Conservation (phyloP, 495 filamentous ascomycete species). For the Xylaria castorea region DNA sequence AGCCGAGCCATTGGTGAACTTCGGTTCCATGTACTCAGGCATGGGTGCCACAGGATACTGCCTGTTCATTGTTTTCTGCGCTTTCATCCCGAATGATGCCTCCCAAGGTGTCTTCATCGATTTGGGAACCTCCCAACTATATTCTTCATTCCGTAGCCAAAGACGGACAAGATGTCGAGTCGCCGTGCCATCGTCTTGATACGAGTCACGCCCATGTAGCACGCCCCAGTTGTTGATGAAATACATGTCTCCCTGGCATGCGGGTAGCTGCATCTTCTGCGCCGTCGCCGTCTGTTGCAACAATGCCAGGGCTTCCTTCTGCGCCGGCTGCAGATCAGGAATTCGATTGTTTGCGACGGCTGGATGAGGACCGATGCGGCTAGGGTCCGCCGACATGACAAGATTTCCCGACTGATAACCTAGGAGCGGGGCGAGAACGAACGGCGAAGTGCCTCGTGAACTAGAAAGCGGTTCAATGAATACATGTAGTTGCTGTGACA, state of each 20-base stretch:
- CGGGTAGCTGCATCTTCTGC: constrained; percentile 50
- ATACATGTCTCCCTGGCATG: constrained; percentile 64
- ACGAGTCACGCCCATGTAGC: constrained; percentile 63
- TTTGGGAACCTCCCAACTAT: constrained; percentile 50
- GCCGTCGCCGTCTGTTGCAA: constrained; percentile 44
- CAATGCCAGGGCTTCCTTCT: constrained; percentile 45
- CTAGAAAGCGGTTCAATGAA: constrained; percentile 33
- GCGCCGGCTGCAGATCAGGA: constrained; percentile 42
- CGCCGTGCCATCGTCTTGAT: constrained; percentile 44
- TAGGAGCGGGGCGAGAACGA: constrained; percentile 49
- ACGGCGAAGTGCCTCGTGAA: constrained; percentile 40
- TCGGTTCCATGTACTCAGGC: constrained; percentile 49
- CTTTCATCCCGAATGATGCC: constrained; percentile 45
- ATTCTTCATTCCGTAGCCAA: constrained; percentile 54
- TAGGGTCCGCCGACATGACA: constrained; percentile 49
- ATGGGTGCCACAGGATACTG: constrained; percentile 47
- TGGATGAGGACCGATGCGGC: constrained; percentile 53
- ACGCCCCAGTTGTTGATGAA: constrained; percentile 69
- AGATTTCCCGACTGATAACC: constrained; percentile 44
- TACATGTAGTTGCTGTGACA: constrained; percentile 11
- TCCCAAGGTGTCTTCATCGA: constrained; percentile 54
- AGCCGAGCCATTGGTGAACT: constrained; percentile 53
- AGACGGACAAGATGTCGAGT: constrained; percentile 58
- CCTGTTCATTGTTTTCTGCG: constrained; percentile 32
- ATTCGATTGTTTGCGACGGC: constrained; percentile 32